Evolutionary conservation across 768 basidiomycete genomes (phyloP), one percentile per base, ranked within the genome.

Genomic region (Leccinum ochraceum): DNA sequence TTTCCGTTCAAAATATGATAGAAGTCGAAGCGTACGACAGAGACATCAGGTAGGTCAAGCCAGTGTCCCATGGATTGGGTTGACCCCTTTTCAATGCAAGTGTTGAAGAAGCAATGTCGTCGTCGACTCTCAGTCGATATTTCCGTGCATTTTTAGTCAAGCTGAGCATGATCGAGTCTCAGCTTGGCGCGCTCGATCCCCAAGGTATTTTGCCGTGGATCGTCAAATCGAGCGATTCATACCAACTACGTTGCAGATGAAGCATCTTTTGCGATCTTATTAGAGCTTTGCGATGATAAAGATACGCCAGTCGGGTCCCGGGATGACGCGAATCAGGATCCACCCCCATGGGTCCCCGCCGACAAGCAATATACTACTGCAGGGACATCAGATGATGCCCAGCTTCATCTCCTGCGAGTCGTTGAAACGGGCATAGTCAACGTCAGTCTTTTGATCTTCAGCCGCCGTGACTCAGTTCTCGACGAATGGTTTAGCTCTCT

Each of bases 401-500:
- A 92, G 70, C 75, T 91, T 17, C 86, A 90, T 65, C 81, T 92
- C 77, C 75, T 94, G 56, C 81, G 92, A 24, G 88, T 88, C 13
- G 89, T 94, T 7, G 90, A 92, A 66, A 94, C 92, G 1, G 92
- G 92, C 3, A 83, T 94, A 49, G 83, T 94, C 55, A 91, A 88
- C 69, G 92, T 87, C 69, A 67, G 84, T 67, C 34, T 53, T 22
- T 6, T 52, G 60, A 13, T 34, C 20, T 48, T 62, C 26, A 3
- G 13, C 20, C 5, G 20, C 10, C 16, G 9, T 14, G 30, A 44
- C 60, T 13, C 22, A 36, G 22, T 57, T 20, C 26, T 52, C 62
- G 60, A 64, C 50, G 57, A 28, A 26, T 53, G 39, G 60, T 26
- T 53, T 30, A 92, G 91, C 74, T 93, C 46, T 87, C 90, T 20